Evolutionary conservation across 2,329 filamentous ascomycete genomes (phyloP).

Genomic region (Plectosphaerella cucumerina): DNA sequence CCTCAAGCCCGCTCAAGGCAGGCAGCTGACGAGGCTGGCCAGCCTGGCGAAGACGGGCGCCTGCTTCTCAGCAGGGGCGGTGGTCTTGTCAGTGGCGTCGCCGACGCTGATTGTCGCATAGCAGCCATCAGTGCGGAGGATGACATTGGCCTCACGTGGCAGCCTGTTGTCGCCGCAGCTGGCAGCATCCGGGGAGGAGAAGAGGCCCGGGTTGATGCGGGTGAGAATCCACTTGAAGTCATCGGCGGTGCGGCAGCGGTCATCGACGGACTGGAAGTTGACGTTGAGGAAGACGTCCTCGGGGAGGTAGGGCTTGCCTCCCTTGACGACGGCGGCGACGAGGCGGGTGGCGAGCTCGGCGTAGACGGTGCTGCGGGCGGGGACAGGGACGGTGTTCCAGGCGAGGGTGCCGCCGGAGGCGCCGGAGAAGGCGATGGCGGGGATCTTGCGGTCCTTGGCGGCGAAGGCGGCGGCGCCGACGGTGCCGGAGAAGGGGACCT

Average conservation of each 20-base stretch:
- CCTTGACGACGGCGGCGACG: constrained; percentile 48
- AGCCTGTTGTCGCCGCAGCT: constrained; percentile 52
- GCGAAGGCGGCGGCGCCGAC: constrained; percentile 62
- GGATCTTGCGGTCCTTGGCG: constrained; percentile 48
- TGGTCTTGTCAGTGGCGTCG: constrained; percentile 52
- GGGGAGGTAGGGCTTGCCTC: constrained; percentile 61
- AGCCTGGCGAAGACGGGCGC: constrained; percentile 47
- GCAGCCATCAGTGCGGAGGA: constrained; percentile 44
- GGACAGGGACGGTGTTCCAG: constrained; percentile 50
- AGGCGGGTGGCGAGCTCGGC: constrained; percentile 57
- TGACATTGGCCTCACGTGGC: constrained; percentile 55
- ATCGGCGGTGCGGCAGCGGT: constrained; percentile 41
- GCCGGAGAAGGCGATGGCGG: constrained; percentile 66
- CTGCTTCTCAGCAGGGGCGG: constrained; percentile 48
- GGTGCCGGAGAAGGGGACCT: constrained; percentile 59
- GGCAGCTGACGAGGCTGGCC: constrained; percentile 39
- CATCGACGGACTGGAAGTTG: constrained; percentile 45
- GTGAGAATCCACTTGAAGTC: constrained; percentile 62
- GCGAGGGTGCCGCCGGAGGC: constrained; percentile 41
- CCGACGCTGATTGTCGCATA: constrained; percentile 53
- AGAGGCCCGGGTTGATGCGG: constrained; percentile 53
- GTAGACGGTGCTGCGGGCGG: constrained; percentile 55
- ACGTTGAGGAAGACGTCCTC: constrained; percentile 61
- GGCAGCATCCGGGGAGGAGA: constrained; percentile 49
- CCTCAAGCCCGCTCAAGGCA: constrained; percentile 22